Evolutionary conservation across 164 flowering plant genomes (phyloP).

Genomic region (Umbellularia californica): DNA sequence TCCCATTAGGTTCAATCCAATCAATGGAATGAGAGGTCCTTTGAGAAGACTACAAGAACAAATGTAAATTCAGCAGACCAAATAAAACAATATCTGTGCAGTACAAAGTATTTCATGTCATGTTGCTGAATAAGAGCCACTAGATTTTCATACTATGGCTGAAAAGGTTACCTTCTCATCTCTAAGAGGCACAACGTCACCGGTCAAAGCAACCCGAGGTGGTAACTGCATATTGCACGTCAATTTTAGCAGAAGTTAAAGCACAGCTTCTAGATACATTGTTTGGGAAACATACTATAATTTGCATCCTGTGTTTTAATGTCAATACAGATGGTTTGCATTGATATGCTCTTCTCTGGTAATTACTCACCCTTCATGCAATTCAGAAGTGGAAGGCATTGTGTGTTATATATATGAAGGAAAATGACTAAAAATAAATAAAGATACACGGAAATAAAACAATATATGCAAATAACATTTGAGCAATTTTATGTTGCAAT

Average conservation of each 20-base stretch:
- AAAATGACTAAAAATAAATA: too few relatives aligned
- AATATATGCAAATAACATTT: too few relatives aligned
- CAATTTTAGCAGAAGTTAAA: not conserved
- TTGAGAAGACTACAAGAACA: not conserved
- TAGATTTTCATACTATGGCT: not conserved
- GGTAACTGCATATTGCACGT: slow-evolving; percentile 53
- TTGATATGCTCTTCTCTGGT: not conserved
- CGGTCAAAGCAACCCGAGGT: slow-evolving; percentile 74
- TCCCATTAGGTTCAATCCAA: not conserved
- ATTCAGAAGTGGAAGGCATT: too few relatives aligned
- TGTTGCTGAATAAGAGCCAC: not conserved
- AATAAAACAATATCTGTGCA: not conserved
- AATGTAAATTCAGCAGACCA: not conserved
- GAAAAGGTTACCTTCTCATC: slow-evolving; percentile 53
- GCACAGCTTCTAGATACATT: not conserved
- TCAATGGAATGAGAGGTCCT: not conserved
- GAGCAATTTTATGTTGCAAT: too few relatives aligned
- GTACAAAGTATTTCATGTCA: not conserved
- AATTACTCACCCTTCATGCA: not conserved
- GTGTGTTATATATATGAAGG: too few relatives aligned
- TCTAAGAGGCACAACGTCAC: slow-evolving; percentile 60
- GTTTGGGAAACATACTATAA: not conserved
- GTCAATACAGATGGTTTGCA: not conserved
- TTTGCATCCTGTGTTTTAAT: not conserved
- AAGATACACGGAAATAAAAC: too few relatives aligned